Conservation (phyloP, 2,329 filamentous ascomycete species). For the Phyllosticta paracitricarpa region DNA sequence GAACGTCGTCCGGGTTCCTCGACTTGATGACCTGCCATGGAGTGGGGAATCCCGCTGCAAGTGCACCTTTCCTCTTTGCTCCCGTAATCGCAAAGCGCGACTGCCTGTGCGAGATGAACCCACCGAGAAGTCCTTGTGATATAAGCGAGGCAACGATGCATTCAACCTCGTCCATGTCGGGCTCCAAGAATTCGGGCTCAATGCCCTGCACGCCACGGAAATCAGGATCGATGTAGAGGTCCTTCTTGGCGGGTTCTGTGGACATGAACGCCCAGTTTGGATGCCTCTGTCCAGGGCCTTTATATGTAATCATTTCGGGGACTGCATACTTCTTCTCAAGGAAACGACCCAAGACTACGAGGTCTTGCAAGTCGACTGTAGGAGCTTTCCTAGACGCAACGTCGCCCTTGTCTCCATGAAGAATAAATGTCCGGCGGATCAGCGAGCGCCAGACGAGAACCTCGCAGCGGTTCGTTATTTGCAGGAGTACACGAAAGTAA, state of each 20-base stretch:
- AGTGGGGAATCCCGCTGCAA: constrained; percentile 64
- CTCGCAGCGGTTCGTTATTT: constrained; percentile 66
- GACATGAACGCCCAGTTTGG: constrained; percentile 38
- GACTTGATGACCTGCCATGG: constrained; percentile 60
- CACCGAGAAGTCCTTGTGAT: constrained; percentile 69
- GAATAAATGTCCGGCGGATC: constrained; percentile 64
- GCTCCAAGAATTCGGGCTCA: constrained; percentile 16
- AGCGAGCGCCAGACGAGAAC: constrained; percentile 78
- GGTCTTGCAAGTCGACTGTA: constrained; percentile 56
- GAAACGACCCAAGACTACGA: constrained; percentile 55
- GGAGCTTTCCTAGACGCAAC: constrained; percentile 54
- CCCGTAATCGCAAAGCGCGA: constrained; percentile 75
- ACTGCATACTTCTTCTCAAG: constrained; percentile 47
- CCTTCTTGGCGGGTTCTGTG: constrained; percentile 37
- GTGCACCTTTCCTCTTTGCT: constrained; percentile 46
- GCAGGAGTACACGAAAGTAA: constrained; percentile 62
- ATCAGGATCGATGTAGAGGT: constrained; percentile 34
- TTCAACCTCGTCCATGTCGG: constrained; percentile 60
- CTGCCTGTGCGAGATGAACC: constrained; percentile 71
- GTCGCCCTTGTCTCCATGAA: constrained; percentile 62
- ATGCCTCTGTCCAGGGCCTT: constrained; percentile 28
- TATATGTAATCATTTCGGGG: constrained; percentile 21
- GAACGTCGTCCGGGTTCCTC: constrained; percentile 48
- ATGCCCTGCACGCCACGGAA: constrained; percentile 29
- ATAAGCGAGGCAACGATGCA: constrained; percentile 66